Evolutionary conservation across 768 basidiomycete genomes (phyloP), one percentile per base, ranked within the genome.

Genomic region (Strobilomyces echinocephalus): DNA sequence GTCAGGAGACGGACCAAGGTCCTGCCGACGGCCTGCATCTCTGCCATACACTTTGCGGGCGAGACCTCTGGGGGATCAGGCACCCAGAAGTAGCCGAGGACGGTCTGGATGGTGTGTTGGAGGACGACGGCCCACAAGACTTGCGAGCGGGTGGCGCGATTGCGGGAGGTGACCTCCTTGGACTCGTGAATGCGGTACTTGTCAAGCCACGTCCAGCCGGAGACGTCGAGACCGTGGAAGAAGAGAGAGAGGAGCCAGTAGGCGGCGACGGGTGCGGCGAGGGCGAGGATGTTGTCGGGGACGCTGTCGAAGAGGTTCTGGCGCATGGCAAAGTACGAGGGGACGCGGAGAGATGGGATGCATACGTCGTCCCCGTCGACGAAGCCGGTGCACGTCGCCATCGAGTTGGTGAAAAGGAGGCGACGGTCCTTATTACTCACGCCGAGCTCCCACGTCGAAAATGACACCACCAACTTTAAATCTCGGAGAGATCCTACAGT

Each of bases 111-210:
- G 18, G 78, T 63, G 54, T 99, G 97, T 68, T 99, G 97, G 42
- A 93, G 58, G 9, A 95, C 46, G 50, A 99, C 95, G 0, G 91
- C 90, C 60, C 75, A 70, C 34, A 95, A 63, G 55, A 99, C 95
- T 55, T 92, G 67, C 3, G 64, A 49, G 9, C 82, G 81, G 0
- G 89, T 83, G 4, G 82, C 94, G 9, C 81, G 77, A 68, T 98
- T 98, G 52, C 83, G 77, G 3, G 80, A 69, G 53, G 76, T 76
- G 54, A 93, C 83, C 65, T 98, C 95, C 14, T 74, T 75, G 1
- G 89, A 88, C 47, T 92, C 89, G 69, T 99, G 95, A 43, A 98
- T 87, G 41, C 92, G 81, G 68, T 91, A 85, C 54, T 80, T 83
- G 58, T 95, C 84, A 33, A 97, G 78, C 79, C 84, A 87, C 63